These are phyloP conservation scores for Lasiodiplodia sp. DNA, from an alignment of 2,329 filamentous ascomycete species.

Conservation along the genomic window DNA sequence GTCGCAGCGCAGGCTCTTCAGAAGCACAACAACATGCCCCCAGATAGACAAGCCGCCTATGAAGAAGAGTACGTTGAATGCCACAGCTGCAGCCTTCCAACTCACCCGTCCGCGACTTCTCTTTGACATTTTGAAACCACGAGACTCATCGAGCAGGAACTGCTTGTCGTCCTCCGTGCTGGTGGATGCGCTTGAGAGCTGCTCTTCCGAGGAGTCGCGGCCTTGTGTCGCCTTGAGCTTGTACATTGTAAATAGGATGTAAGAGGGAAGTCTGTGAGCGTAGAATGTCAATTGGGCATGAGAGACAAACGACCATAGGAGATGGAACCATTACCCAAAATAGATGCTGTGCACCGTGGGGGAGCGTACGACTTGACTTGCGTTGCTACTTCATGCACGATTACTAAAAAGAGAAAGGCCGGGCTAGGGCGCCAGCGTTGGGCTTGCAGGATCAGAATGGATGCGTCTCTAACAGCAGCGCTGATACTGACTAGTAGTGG, in stretches of 20 bases:
- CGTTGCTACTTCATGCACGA: neutral
- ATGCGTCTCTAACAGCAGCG: neutral
- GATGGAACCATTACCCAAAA: neutral
- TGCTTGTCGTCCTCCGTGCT: conserved; percentile 5
- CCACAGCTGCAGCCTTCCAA: neutral
- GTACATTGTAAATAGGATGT: neutral
- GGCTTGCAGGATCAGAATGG: neutral
- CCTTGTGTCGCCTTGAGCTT: neutral
- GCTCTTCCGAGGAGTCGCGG: neutral
- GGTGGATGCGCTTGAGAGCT: neutral
- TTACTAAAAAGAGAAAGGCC: neutral
- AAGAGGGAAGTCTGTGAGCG: neutral
- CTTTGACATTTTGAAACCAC: neutral
- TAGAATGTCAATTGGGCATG: neutral
- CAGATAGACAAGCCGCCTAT: conserved; percentile 6
- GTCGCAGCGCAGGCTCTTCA: conserved; percentile 8
- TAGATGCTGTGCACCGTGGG: neutral
- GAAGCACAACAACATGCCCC: conserved; percentile 6
- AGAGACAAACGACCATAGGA: neutral
- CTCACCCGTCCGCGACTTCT: neutral
- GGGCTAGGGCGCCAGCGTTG: neutral
- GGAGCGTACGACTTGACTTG: neutral
- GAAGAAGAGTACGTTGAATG: neutral
- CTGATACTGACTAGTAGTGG: neutral
- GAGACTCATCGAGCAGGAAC: conserved; percentile 5